Base-by-base conservation (phyloP, 164 flowering plant genomes). In the Euptelea pleiosperma region DNA sequence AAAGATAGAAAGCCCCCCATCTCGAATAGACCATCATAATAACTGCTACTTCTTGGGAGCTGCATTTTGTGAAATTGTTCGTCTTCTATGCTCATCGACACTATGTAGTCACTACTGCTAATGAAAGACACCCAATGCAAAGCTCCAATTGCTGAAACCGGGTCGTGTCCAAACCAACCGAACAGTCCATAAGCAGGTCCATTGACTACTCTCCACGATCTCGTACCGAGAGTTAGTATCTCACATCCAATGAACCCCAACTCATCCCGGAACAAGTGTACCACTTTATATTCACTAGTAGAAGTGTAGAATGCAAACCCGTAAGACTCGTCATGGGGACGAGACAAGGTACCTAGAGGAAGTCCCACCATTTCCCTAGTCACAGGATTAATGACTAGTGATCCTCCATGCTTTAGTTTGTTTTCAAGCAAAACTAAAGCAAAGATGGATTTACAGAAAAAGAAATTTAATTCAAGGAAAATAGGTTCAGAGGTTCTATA, bases 201-300 rank as follows among this genome's bases (percentile, higher is more conserved):
- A 62, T 80, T 51, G 22, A 77, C 65, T 19, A 9, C 71, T 60
- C 62, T 75, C 84, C 84, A 80, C n/a, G 60, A 39, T 47, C 59
- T 59, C 9, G 63, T 50, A 36, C 68, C 61, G 12, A 75, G 57
- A 18, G 19, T 45, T 14, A 77, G 36, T 14, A 66, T 57, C 74
- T 80, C 84, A 58, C 84, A 80, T 36, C 63, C 63, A 42, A 66
- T 28, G 37, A 36, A 69, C 5, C 52, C 25, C 34, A 48, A 41
- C 16, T 31, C 57, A 60, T 77, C 84, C 4, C 52, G 51, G 62
- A 77, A 77, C 72, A 80, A 65, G 61, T 80, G 84, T 6, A 77
- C 82, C 33, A 80, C 67, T 63, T 75, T 80, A 39, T 77, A 75
- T 3, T 47, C 45, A 1, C 64, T 45, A 0, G 57, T 36, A n/a